phyloP scores from a whole-genome alignment of 208 protist genomes.

The Acanthamoeba lenticulata region DNA sequence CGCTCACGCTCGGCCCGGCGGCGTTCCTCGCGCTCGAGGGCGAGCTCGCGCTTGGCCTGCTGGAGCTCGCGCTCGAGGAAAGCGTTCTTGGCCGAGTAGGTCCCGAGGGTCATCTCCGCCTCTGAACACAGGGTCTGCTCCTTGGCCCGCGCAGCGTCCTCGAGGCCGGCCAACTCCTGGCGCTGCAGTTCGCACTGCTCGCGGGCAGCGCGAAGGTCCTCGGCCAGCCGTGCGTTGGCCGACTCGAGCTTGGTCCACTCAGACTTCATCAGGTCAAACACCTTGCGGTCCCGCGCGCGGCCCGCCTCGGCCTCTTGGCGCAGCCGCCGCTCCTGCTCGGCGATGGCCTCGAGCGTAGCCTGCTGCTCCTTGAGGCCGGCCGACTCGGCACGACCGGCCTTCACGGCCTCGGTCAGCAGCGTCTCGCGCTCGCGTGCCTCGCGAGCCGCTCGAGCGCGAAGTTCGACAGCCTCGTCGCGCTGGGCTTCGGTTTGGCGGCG shows the following conservation, averaged over 20 bases:
- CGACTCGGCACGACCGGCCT: not conserved
- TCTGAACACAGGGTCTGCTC: slow-evolving; percentile 14
- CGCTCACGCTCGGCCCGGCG: not conserved
- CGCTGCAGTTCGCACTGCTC: not conserved
- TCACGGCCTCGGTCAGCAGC: not conserved
- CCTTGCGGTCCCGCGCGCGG: not conserved
- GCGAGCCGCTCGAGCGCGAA: not conserved
- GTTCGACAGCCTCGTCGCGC: not conserved
- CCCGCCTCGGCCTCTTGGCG: not conserved
- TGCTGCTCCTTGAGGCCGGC: not conserved
- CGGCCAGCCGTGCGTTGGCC: not conserved
- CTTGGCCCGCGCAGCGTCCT: slow-evolving; percentile 3
- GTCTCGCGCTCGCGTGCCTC: not conserved
- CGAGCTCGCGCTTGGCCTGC: slow-evolving; percentile 13
- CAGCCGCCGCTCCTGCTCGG: slow-evolving; percentile 6
- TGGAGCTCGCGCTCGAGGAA: slow-evolving; percentile 38
- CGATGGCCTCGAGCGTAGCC: not conserved
- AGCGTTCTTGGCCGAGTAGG: not conserved
- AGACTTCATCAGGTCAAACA: not conserved
- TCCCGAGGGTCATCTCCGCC: slow-evolving; percentile 13
- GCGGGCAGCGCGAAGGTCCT: not conserved
- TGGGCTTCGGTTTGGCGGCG: not conserved
- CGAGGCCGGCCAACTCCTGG: not conserved
- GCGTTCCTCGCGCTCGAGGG: not conserved
- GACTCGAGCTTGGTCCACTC: not conserved